Evolutionary conservation across 2,329 filamentous ascomycete genomes (phyloP), one percentile per base, ranked within the genome.

Genomic region (Fusarium concolor): DNA sequence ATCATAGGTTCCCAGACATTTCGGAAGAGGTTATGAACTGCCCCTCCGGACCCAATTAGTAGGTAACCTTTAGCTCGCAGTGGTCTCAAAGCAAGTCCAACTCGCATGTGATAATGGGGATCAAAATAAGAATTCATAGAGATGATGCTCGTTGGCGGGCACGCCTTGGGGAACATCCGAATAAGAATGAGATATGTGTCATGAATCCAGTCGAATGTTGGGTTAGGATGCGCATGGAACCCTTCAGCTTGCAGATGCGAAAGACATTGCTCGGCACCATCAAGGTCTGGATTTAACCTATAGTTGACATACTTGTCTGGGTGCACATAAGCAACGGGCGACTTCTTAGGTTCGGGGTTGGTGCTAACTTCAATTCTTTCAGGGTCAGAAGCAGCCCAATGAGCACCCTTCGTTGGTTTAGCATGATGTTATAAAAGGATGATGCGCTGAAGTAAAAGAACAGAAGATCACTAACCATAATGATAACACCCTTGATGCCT

Each of bases 21-120:
- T n/a, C 89, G 86, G 75, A 89, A 92, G 2, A 92, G 82, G 68
- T 92, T 92, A 76, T 92, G 90, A 1, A 92, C 89, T 1, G 89
- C 86, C 33, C 90, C 90, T 17, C 90, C 82, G 4, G 78, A 81
- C 10, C 86, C 86, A 56, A 88, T 83, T 50, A 92, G 77, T 2
- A 92, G 82, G 18, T 71, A 70, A 0, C 56, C 56, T 28, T 71
- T 65, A 3, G 28, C 51, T 4, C 67, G 26, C 0, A 71, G 45
- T 5, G 47, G 44, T 0, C 71, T 65, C 0, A 74, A 56, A 0
- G 69, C 64, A 4, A 58, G 38, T 26, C 71, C 71, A 37, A 73
- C 65, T 10, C 51, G 50, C 42, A 72, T 42, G 10, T 74, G 71
- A 42, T 70, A 74, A 18, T 74, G 71, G 0, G 71, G 69, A 9